A percentile compares a stretch with the other conserved stretches of the same genome.
phyloP scores from a whole-genome alignment of 2,329 filamentous ascomycete genomes.

The Harringtonia lauricola region DNA sequence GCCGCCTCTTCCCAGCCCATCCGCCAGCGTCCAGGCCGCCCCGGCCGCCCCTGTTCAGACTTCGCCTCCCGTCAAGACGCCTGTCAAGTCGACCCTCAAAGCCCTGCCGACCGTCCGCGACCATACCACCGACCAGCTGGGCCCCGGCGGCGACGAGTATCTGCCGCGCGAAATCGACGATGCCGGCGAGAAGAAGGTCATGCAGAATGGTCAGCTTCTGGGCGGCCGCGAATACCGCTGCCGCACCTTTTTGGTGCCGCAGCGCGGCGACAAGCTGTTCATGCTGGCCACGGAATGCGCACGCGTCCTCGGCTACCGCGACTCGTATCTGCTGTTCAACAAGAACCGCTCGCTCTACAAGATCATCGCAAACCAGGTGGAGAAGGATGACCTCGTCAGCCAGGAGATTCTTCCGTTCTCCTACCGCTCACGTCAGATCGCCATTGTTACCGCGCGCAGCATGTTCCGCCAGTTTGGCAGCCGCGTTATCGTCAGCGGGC shows the following conservation, averaged over 20 bases:
- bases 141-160: constrained; percentile 84
- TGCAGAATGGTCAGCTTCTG: constrained; percentile 67
- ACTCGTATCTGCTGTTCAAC: constrained; percentile 98
- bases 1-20: constrained; percentile 17
- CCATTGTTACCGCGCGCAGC: constrained; percentile 91
- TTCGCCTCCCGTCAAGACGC: constrained; percentile 59
- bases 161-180: constrained; percentile 88
- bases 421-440: constrained; percentile 95
- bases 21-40: constrained; percentile 31
- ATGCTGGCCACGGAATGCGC: constrained; percentile 98
- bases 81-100: constrained; percentile 77
- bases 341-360: constrained; percentile 96
- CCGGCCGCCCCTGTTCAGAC: constrained; percentile 32
- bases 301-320: constrained; percentile 82
- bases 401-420: constrained; percentile 96
- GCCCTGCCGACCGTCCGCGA: constrained; percentile 91
- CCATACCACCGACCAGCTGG: constrained; percentile 93
- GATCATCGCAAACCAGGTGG: constrained; percentile 89
- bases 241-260: constrained; percentile 84
- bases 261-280: constrained; percentile 86
- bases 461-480: constrained; percentile 99
- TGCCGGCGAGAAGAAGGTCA: constrained; percentile 88
- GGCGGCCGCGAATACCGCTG: constrained; percentile 84
- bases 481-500: constrained; percentile 78
- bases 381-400: constrained; percentile 91